Evolutionary conservation across 306 rosid genomes (phyloP).

Genomic region (Erythrophleum fordii): DNA sequence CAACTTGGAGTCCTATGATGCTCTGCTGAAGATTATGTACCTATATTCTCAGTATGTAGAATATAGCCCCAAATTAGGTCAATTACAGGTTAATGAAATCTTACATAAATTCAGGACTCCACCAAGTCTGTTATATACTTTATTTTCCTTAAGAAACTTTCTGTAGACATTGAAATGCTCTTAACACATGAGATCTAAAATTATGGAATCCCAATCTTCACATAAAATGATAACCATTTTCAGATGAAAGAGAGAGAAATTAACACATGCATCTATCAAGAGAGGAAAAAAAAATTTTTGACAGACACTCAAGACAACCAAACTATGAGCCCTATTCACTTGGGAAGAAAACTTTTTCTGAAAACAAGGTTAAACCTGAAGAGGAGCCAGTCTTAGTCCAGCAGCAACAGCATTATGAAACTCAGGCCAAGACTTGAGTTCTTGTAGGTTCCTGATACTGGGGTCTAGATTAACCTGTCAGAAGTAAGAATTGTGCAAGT

Average conservation of each 20-base stretch:
- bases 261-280: not conserved
- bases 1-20: not conserved
- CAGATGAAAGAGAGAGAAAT: not conserved
- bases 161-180: not conserved
- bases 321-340: not conserved
- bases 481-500: constrained; percentile 25
- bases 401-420: constrained; percentile 98
- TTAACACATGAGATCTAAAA: not conserved
- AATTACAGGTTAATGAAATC: not conserved
- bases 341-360: not conserved
- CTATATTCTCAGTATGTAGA: not conserved
- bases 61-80: constrained; percentile 1
- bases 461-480: constrained; percentile 91
- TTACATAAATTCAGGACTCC: not conserved
- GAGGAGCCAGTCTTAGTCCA: constrained; percentile 95
- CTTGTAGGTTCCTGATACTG: constrained; percentile 81
- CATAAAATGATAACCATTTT: not conserved
- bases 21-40: not conserved
- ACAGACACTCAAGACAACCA: not conserved
- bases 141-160: not conserved
- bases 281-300: not conserved
- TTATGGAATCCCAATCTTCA: not conserved
- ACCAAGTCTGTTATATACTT: not conserved
- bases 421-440: constrained; percentile 95
- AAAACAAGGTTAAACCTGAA: constrained; percentile 65